Conservation (phyloP, 257 asterid genomes). For the Voacanga thouarsii region DNA sequence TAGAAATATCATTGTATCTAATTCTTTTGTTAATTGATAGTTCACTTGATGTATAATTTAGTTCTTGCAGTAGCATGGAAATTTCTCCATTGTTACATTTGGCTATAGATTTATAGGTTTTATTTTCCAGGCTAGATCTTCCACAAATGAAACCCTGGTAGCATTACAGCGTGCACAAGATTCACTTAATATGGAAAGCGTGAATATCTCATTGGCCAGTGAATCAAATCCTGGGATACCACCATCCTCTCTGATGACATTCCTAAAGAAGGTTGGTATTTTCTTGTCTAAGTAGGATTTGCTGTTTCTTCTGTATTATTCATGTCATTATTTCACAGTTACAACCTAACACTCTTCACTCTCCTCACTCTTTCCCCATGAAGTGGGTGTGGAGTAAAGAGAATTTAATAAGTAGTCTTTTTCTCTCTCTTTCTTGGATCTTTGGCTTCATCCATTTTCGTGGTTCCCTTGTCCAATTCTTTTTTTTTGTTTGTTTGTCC, state of each 20-base stretch:
- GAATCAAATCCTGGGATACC: slow-evolving; percentile 88
- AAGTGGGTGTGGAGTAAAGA: no score
- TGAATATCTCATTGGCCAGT: slow-evolving; percentile 64
- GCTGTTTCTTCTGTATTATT: slow-evolving; percentile 2
- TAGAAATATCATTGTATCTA: background rate
- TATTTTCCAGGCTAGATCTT: slow-evolving; percentile 26
- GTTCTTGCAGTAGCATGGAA: background rate
- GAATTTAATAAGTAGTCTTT: no score
- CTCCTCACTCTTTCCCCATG: background rate
- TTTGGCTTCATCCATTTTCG: background rate
- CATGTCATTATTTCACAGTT: slow-evolving; percentile 3
- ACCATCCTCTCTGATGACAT: slow-evolving; percentile 91
- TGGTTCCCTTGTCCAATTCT: background rate
- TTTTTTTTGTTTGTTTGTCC: background rate
- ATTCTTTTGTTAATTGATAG: background rate
- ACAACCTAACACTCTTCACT: background rate
- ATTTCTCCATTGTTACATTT: background rate
- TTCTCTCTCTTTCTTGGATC: background rate
- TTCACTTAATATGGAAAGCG: slow-evolving; percentile 47
- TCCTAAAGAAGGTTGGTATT: slow-evolving; percentile 69
- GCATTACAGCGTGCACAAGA: slow-evolving; percentile 69
- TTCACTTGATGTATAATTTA: background rate
- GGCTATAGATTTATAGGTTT: background rate
- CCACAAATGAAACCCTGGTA: slow-evolving; percentile 48
- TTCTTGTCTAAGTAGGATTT: slow-evolving; percentile 8